Conservation (phyloP, 345 rosid species). For the Camelina hispida region DNA sequence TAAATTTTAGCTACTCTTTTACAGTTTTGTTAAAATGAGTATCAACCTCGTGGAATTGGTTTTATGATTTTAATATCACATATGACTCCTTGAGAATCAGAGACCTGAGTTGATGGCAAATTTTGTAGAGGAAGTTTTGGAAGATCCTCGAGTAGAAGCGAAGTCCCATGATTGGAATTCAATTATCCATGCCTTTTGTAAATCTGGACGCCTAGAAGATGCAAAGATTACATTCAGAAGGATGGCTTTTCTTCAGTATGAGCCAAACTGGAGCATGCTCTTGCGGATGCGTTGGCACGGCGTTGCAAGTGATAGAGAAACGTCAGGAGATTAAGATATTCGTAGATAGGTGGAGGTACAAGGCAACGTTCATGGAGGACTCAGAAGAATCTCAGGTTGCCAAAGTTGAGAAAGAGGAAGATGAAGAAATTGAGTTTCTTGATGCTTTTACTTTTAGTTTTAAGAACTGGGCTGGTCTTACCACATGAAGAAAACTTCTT, state of each 20-base stretch:
- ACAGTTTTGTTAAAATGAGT: too few relatives aligned
- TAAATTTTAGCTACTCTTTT: too few relatives aligned
- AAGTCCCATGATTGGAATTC: conserved; percentile 97
- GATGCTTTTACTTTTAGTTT: conserved; percentile 57
- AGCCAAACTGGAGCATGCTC: conserved; percentile 70
- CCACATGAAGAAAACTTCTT: conserved; percentile 48
- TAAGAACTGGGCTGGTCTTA: conserved; percentile 91
- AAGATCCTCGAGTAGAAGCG: conserved; percentile 81
- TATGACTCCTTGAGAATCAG: conserved; percentile 69
- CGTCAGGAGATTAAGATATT: conserved; percentile 85
- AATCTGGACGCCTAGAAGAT: conserved; percentile 78
- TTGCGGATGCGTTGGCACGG: conserved; percentile 92
- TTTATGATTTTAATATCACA: too few relatives aligned
- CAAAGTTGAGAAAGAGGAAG: conserved; percentile 76
- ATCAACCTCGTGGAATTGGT: too few relatives aligned
- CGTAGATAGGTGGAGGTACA: conserved; percentile 91
- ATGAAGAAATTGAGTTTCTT: conserved; percentile 73
- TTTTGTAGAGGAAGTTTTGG: conserved; percentile 81
- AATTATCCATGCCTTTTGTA: conserved; percentile 88
- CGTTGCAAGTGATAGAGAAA: conserved; percentile 90
- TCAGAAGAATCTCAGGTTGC: conserved; percentile 80
- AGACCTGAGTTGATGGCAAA: conserved; percentile 86
- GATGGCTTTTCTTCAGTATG: conserved; percentile 76
- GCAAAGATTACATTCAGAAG: conserved; percentile 85
- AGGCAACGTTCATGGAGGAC: conserved; percentile 92